A percentile compares a stretch with the other conserved stretches of the same genome.
phyloP scores from a whole-genome alignment of 2,329 filamentous ascomycete genomes.

The Aspergillus sp. region DNA sequence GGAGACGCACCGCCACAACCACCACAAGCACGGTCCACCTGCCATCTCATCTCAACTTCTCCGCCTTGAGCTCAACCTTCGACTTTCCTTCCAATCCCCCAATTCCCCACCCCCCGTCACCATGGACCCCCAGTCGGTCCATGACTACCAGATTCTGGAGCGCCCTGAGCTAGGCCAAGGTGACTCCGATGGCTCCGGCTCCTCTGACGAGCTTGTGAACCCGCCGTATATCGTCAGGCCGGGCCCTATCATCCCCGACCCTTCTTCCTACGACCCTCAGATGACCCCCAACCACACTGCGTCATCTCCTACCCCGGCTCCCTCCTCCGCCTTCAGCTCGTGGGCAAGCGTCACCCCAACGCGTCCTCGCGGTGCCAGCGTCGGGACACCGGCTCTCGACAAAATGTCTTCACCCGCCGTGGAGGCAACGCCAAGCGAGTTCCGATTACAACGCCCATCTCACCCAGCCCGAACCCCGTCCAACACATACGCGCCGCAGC shows the following conservation, averaged over 20 bases:
- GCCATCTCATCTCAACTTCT: neutral
- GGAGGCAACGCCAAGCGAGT: constrained; percentile 33
- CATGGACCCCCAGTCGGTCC: constrained; percentile 23
- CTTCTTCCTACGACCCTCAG: constrained; percentile 30
- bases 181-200: constrained; percentile 44
- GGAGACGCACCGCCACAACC: neutral
- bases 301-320: constrained; percentile 32
- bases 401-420: constrained; percentile 22
- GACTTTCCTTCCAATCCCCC: neutral
- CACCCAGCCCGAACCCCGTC: constrained; percentile 72
- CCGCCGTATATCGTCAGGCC: constrained; percentile 33
- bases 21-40: neutral
- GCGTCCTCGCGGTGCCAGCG: constrained; percentile 45
- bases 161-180: constrained; percentile 40
- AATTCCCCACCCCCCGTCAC: neutral
- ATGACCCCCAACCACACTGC: constrained; percentile 31
- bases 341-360: constrained; percentile 38
- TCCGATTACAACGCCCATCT: constrained; percentile 64
- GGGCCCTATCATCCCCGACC: constrained; percentile 31
- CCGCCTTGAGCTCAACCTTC: neutral
- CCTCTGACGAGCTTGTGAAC: constrained; percentile 41
- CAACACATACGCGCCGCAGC: constrained; percentile 70
- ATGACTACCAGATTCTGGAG: constrained; percentile 41
- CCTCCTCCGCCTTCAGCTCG: constrained; percentile 31
- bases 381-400: constrained; percentile 45